Conservation (phyloP, 768 basidiomycete species). For the Trametes gibbosa region DNA sequence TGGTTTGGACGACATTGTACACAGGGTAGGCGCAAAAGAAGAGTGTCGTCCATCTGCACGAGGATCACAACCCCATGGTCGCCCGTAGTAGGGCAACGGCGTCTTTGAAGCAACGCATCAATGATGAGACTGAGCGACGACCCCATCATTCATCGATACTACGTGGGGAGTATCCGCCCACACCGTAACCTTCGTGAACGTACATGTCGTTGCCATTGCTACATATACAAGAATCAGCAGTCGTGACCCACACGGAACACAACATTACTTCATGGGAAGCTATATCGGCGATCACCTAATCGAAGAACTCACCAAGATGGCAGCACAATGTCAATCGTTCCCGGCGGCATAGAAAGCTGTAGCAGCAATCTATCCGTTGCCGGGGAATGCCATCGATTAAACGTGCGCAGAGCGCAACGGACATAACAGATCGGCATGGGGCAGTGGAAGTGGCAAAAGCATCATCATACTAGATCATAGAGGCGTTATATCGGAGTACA, state of each 20-base stretch:
- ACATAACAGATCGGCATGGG: constrained; percentile 10
- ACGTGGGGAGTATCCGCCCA: not conserved
- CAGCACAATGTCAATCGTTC: not conserved
- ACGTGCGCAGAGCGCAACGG: not conserved
- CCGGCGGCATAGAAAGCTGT: not conserved
- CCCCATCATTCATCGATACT: constrained; percentile 1
- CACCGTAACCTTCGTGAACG: not conserved
- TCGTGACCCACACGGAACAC: not conserved
- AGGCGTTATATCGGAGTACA: not conserved
- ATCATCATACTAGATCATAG: constrained; percentile 1
- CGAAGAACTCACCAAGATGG: no score
- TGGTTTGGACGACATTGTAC: not conserved
- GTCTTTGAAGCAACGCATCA: constrained; percentile 14
- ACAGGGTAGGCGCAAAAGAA: not conserved
- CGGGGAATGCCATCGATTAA: not conserved
- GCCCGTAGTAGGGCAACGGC: constrained; percentile 4
- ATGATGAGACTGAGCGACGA: constrained; percentile 3
- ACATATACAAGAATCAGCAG: not conserved
- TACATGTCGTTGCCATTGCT: not conserved
- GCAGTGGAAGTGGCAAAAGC: no score
- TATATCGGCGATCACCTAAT: no score
- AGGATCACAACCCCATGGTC: not conserved
- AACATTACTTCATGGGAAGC: no score
- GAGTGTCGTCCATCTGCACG: not conserved
- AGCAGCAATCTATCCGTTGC: not conserved